Base-by-base conservation (phyloP, 1,284 basidiomycete genomes). In the Takashimella koratensis region DNA sequence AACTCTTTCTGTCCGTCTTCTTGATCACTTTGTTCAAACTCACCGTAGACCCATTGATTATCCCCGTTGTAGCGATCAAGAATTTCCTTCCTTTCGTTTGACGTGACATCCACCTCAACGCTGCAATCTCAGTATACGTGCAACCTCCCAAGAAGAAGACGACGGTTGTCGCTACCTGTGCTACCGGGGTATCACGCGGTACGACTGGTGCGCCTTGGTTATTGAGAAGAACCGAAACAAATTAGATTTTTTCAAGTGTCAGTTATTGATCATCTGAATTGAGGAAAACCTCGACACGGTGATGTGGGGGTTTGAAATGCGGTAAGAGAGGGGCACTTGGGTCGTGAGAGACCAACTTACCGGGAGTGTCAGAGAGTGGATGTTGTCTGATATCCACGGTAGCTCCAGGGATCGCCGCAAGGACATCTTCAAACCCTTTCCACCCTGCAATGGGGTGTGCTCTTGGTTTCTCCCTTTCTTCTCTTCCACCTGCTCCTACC, bases 111-210 rank as follows among this genome's bases (percentile, higher is more conserved):
- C 91, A 96, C 67, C 96, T 81, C 62, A 99, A 73, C 8, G 95
- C 94, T 20, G 94, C 86, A 51, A 98, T 89, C 78, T 98, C 96
- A 5, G 95, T 94, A 67, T 90, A 96, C 5, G 96, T 98, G 71
- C 94, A 94, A 3, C 96, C 96, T 30, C 96, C 96, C n/a, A 98
- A 78, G 83, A 98, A 98, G 77, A 97, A 97, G 10, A 99, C 89
- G 21, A 96, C 83, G 1, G 92, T 97, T 3, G 88, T 96, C 3
- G 83, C 50, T 46, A 23, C 6, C 27, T 22, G 10, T 26, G 16
- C 20, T 11, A 3, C 16, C 24, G n/a, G 27, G 12, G 12, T 3
- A 21, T 22, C 24, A 26, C 13, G 13, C 24, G 36, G 26, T 22
- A 19, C 30, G 12, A 43, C 45, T 22, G 21, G 30, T 19, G 40